A percentile compares a stretch with the other conserved stretches of the same genome.
Evolutionary conservation across 805 yeast species (phyloP).

Genomic region (Ogataea trehaloabstinens): DNA sequence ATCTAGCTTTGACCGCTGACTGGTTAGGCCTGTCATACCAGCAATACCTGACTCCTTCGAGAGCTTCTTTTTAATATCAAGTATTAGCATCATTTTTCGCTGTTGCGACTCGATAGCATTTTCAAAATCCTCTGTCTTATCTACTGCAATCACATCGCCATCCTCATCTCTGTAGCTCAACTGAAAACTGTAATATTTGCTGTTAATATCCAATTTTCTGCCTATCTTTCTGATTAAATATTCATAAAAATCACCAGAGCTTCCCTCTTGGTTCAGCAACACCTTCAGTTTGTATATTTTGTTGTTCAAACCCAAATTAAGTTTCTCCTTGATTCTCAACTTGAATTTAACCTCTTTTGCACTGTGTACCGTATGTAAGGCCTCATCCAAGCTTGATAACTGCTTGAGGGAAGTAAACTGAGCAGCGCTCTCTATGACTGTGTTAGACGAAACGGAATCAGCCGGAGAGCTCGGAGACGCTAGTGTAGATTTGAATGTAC

Average conservation of each 20-base stretch:
- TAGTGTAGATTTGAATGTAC: slow-evolving; percentile 7
- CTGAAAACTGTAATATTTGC: slow-evolving; percentile 22
- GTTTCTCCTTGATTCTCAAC: slow-evolving; percentile 20
- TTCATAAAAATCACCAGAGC: slow-evolving; percentile 7
- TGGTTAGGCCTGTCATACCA: slow-evolving; percentile 3
- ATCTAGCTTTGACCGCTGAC: not conserved
- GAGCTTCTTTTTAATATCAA: slow-evolving; percentile 11
- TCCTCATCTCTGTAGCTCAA: slow-evolving; percentile 40
- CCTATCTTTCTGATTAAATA: slow-evolving; percentile 16
- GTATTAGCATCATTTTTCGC: slow-evolving; percentile 11
- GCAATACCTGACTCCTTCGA: slow-evolving; percentile 1
- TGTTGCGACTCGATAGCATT: slow-evolving; percentile 18
- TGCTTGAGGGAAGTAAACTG: not conserved
- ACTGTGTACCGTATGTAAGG: not conserved
- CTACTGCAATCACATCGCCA: slow-evolving; percentile 33
- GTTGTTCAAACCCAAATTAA: slow-evolving; percentile 17
- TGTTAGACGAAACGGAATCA: slow-evolving; percentile 10
- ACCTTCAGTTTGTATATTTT: slow-evolving; percentile 27
- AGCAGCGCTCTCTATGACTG: slow-evolving; percentile 8
- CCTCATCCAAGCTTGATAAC: not conserved
- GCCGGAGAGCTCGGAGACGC: slow-evolving; percentile 6
- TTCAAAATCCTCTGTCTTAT: slow-evolving; percentile 35
- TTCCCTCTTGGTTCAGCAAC: slow-evolving; percentile 6
- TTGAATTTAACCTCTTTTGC: slow-evolving; percentile 15
- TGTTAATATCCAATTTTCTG: slow-evolving; percentile 23